Evolutionary conservation across 805 yeast species (phyloP), one percentile per base, ranked within the genome.

Genomic region (Limtongia smithiae): DNA sequence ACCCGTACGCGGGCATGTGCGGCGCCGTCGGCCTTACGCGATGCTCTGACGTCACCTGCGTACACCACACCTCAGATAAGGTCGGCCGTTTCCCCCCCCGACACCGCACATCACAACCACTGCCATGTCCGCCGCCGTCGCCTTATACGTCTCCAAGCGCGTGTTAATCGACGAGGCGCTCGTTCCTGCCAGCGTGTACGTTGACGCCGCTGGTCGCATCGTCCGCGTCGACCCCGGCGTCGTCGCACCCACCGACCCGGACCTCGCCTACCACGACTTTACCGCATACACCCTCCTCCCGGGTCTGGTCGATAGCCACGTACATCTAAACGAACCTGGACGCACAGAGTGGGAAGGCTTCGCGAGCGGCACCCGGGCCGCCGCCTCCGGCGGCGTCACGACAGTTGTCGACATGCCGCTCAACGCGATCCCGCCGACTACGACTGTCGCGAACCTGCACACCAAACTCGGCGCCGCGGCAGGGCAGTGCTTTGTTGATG

Each of bases 281-380:
- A 72, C 83, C 2, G 88, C 90, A 0, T 65, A 71, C 18, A 78
- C 77, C 28, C 75, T 90, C 11, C 71, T 91, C 72, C 97, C 97
- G 0, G 97, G 97, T 0, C 74, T 90, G 27, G 94, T 90, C 3
- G 97, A 90, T 63, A 78, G 95, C 4, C 97, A 90, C 66, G 97
- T 90, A 22, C 97, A 90, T 63, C 71, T 90, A 59, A 91, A 91
- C 66, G 97, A 91, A 62, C 97, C 97, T 0, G 97, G 97, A n/a
- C 73, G 97, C 60, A 90, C 97, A 1, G 96, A 89, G 55, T 90
- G 97, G 97, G 97, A 90, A 68, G 97, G 97, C 1, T 90, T 91
- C 65, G 95, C 82, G n/a, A 84, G 95, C 0, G 97, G 97, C 0
- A 90, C 97, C 0, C 82, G 83, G 64, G 85, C 96, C 1, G 97